Base-by-base conservation (phyloP, 495 filamentous ascomycete genomes). In the Umbilicaria muhlenbergii region DNA sequence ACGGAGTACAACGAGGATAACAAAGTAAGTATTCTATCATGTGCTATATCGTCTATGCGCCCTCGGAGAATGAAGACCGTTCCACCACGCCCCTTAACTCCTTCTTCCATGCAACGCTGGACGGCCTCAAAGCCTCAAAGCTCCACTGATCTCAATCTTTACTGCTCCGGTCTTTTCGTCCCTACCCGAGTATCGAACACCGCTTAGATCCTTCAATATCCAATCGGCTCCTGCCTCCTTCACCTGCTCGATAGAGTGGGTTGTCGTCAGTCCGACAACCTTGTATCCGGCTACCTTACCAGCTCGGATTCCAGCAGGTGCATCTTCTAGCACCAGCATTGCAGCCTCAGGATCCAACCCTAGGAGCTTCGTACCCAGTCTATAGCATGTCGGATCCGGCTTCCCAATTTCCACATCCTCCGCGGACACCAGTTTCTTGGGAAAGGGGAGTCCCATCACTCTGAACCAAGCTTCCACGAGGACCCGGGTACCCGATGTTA, bases 261-360 rank as follows among this genome's bases (percentile, higher is more conserved):
- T 88, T 35, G 89, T 95, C 38, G 80, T 77, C 31, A 98, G 59
- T n/a, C 78, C 88, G 36, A 94, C 62, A 4, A 98, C 91, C 56
- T 76, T 77, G 63, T 85, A 96, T 2, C 85, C 86, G 2, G 91
- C 89, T 1, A 77, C 83, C 62, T 91, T 93, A 17, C 91, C 89
- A 15, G 88, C 79, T 39, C 62, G 65, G 48, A 95, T 88, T 3
- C 91, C 91, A n/a, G 88, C 86, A 0, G 91, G 89, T 39, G 83
- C 81, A 61, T 98, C 91, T 59, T 98, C 91, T 6, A 98, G 61
- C 32, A 98, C 89, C 14, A 95, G 64, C 15, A 91, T 64, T 12
- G 69, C 60, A 11, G 58, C 59, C 1, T 68, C 64, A n/a, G 67
- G 56, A 32, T 56, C 53, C 17, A 91, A 58, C 0, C 66, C 71